Percentiles rank a stretch among this genome's conserved stretches.
These are phyloP conservation scores for Verticillium albo-atrum DNA, from an alignment of 2,329 filamentous ascomycete species.

Conservation along the genomic window DNA sequence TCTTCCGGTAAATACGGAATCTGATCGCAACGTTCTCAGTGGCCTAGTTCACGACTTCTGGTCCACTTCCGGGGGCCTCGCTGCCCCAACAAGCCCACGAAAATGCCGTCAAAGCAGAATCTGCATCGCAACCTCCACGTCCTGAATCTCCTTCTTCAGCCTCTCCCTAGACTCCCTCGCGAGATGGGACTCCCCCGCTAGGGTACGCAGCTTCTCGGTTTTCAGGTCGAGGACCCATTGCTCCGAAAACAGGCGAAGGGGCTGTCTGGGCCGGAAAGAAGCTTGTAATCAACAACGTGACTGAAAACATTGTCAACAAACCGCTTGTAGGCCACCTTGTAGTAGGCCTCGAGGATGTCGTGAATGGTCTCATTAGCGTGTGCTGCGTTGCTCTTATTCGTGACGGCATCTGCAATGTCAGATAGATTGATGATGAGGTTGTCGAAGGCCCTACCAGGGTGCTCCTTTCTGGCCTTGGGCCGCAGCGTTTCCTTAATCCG, in stretches of 20 bases:
- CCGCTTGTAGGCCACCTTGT: constrained; percentile 22
- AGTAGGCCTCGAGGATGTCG: constrained; percentile 20
- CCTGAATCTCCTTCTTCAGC: constrained; percentile 2
- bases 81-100: no score
- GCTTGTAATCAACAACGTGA: constrained; percentile 20
- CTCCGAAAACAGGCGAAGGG: constrained; percentile 23
- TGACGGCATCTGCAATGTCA: neutral
- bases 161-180: neutral
- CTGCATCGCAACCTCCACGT: constrained; percentile 2
- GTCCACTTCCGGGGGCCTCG: no score
- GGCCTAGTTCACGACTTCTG: no score
- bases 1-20: no score
- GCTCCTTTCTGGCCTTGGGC: no score
- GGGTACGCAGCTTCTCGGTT: constrained; percentile 11
- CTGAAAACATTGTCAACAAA: constrained; percentile 30
- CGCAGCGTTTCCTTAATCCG: no score
- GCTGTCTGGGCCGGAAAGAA: constrained; percentile 18
- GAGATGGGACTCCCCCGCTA: constrained; percentile 1
- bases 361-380: neutral
- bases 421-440: no score
- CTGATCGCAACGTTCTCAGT: no score
- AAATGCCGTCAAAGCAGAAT: constrained; percentile 1
- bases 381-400: neutral
- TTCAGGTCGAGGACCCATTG: constrained; percentile 23
- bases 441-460: no score